Evolutionary conservation across 164 flowering plant species (phyloP), one percentile per base, ranked within the genome.

Genomic region (Macadamia integrifolia): DNA sequence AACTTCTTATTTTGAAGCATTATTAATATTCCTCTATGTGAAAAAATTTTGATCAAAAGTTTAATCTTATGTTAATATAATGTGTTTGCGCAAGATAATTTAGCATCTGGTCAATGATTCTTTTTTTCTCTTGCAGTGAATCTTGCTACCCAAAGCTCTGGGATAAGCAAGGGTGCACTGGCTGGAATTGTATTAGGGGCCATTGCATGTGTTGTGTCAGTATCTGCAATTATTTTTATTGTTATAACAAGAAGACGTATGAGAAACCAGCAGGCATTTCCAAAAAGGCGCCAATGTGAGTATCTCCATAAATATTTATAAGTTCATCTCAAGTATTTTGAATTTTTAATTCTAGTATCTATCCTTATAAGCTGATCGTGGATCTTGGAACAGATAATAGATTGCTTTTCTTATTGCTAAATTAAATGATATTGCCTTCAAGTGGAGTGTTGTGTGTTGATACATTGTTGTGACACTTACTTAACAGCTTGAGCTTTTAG

Each of bases 171-270:
- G 59, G 91, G 85, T 23, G 88, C 82, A 53, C 10, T 85, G 31
- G 87, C 69, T 68, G 93, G 90, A 61, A 82, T 85, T 32, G 53
- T 83, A 56, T 40, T 89, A 12, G 97, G 88, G 43, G 69, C 87
- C 4, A 69, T 87, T 72, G 89, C 82, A 3, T 79, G 66, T 75
- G 79, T 85, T 55, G 81, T 79, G 49, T 70, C 79, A 32, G 32
- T 87, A 63, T 80, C 93, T 52, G 83, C 84, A 29, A 31, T 85
- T 72, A 79, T 85, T 62, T 65, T 85, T 40, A 66, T 91, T 60
- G 56, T 86, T 65, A 77, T 85, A 29, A 31, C 82, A 66, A 85
- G 81, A 74, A 42, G 55, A 18, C 75, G 66, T 65, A 30, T 32
- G 67, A 80, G 61, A 62, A 66, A 74, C 9, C 62, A 64, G 64